phyloP scores from a whole-genome alignment of 2,329 filamentous ascomycete species.

The Dothidotthia symphoricarpi region DNA sequence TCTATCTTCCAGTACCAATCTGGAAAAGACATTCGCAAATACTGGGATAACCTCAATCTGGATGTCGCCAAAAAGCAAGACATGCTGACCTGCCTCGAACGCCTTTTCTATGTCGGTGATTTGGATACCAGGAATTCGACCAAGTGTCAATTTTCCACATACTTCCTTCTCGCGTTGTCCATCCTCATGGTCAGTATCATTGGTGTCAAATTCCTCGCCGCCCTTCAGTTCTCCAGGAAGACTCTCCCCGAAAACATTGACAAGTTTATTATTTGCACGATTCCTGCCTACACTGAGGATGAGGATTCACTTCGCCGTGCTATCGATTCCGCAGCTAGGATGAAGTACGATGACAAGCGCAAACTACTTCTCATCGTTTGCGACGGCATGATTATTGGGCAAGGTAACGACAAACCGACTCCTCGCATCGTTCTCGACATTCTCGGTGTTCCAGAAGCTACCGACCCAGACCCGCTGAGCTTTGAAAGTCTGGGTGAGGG shows the following conservation, averaged over 20 bases:
- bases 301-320: conserved; percentile 95
- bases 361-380: conserved; percentile 91
- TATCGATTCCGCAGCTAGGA: conserved; percentile 91
- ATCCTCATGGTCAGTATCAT: conserved; percentile 78
- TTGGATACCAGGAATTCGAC: conserved; percentile 86
- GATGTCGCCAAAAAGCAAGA: conserved; percentile 56
- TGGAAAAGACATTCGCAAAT: conserved; percentile 77
- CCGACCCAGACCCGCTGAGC: conserved; percentile 92
- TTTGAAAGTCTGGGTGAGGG: conserved; percentile 96
- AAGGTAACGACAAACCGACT: conserved; percentile 94
- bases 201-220: conserved; percentile 93
- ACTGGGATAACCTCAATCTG: conserved; percentile 71
- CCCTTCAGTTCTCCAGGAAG: conserved; percentile 88
- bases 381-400: conserved; percentile 99
- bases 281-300: conserved; percentile 96
- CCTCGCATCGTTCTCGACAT: conserved; percentile 96
- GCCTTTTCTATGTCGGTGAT: conserved; percentile 90
- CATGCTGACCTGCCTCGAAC: conserved; percentile 84
- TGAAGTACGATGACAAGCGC: conserved; percentile 97
- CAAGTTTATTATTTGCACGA: conserved; percentile 97
- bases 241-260: conserved; percentile 93
- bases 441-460: conserved; percentile 86
- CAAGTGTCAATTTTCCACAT: conserved; percentile 82
- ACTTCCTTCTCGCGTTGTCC: conserved; percentile 83
- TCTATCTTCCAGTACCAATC: conserved; percentile 73